These are phyloP conservation scores for Mycotypha africana DNA, from an alignment of 371 early-diverging fungal genomes.

Conservation along the genomic window DNA sequence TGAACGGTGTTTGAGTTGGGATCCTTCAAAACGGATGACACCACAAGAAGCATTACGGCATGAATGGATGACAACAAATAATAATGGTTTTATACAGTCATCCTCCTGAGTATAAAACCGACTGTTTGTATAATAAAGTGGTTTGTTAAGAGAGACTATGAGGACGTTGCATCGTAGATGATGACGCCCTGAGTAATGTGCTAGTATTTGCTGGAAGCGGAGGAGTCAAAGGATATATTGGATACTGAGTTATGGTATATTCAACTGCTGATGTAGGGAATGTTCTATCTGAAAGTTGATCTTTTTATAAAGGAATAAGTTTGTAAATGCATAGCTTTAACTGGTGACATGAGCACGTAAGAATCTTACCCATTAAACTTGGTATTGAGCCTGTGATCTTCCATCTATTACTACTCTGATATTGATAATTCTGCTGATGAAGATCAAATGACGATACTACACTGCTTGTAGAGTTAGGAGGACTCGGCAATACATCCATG, in stretches of 20 bases:
- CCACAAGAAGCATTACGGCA: constrained; percentile 75
- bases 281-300: constrained; percentile 27
- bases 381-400: constrained; percentile 27
- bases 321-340: neutral
- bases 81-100: no score
- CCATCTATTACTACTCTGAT: constrained; percentile 11
- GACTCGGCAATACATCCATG: constrained; percentile 11
- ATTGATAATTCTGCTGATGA: neutral
- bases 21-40: constrained; percentile 77
- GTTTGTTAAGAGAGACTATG: neutral
- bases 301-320: constrained; percentile 6
- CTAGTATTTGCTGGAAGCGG: constrained; percentile 4
- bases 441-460: no score
- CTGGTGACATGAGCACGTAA: neutral
- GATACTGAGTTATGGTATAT: constrained; percentile 18
- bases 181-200: constrained; percentile 1
- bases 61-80: constrained; percentile 3
- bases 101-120: no score
- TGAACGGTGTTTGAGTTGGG: constrained; percentile 76
- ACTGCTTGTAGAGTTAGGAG: constrained; percentile 12
- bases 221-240: constrained; percentile 30
- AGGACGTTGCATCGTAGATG: constrained; percentile 6
- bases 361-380: constrained; percentile 36
- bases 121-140: no score
- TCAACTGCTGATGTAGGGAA: constrained; percentile 19